Conservation (phyloP, 352 stramenopile genomes). For the Vaucheria bursata region DNA sequence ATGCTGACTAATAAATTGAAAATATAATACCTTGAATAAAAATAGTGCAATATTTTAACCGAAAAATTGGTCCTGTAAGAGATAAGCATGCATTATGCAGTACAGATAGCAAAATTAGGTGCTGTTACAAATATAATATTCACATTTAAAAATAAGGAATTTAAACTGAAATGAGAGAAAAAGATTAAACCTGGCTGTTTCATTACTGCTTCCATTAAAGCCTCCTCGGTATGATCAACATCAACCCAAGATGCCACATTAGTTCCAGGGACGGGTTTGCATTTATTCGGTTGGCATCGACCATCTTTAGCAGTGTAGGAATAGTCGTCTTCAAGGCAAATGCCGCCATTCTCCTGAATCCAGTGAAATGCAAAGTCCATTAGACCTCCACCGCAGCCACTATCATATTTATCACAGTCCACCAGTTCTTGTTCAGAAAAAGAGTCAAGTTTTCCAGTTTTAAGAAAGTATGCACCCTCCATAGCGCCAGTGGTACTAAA, state of each 20-base stretch:
- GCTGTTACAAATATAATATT: no score
- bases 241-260: conserved; percentile 41
- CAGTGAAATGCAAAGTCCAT: conserved; percentile 87
- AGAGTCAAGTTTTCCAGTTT: conserved; percentile 72
- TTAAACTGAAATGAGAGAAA: no score
- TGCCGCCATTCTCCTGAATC: conserved; percentile 71
- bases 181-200: conserved; percentile 85
- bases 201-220: conserved; percentile 73
- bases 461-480: conserved; percentile 88
- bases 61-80: no score
- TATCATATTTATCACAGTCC: conserved; percentile 81
- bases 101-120: no score
- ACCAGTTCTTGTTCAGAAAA: conserved; percentile 91
- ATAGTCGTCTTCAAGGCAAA: conserved; percentile 77
- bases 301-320: conserved; percentile 55
- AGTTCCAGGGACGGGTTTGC: conserved; percentile 23
- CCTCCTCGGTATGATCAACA: conserved; percentile 47
- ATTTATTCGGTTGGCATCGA: conserved; percentile 23
- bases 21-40: no score
- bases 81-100: no score
- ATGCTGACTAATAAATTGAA: no score
- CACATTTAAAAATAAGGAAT: no score
- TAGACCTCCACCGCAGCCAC: conserved; percentile 80
- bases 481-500: conserved; percentile 95
- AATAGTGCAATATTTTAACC: no score